Evolutionary conservation across 345 rosid genomes (phyloP), one percentile per base, ranked within the genome.

Genomic region (Populus davidiana): DNA sequence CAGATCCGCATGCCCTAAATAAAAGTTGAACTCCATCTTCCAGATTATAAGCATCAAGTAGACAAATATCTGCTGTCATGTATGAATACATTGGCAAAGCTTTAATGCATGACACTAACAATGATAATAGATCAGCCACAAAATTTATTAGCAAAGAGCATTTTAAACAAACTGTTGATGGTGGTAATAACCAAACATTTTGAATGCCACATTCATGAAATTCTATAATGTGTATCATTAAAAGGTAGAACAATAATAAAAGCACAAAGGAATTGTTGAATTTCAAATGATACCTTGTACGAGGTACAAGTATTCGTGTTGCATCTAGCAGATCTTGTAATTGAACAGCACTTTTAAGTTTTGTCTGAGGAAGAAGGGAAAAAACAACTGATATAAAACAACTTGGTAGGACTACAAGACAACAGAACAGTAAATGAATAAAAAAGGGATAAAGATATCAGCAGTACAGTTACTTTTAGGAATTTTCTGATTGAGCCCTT

Each of bases 251-350:
- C 67, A 56, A 52, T 64, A 41, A 47, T 4, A 27, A 67, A 63
- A 41, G 44, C 44, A 41, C 31, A 69, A 21, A 38, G 16, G 31
- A 44, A 38, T 41, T 66, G 36, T 43, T 17, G 76, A 74, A 63
- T 50, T 38, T 70, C 12, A 75, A 47, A 74, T 49, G 65, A 80
- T 88, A 96, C 99, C 99, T 91, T 81, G 93, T 70, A 81, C 98
- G 97, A 78, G 99, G 99, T 50, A 96, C 88, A 81, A 96, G 91
- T 82, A 86, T 91, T 80, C 99, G 88, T 70, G 99, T 96, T 77
- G 99, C 99, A 89, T 96, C 99, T 83, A 96, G 81, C 78, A 96
- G 83, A 88, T 96, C 99, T 96, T 96, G 99, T 89, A 96, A 80
- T 83, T 96, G 91, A 73, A 96, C 81, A 7, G 98, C 99, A 84